Base-by-base conservation (phyloP, 768 basidiomycete genomes). In the Russula brevipes region DNA sequence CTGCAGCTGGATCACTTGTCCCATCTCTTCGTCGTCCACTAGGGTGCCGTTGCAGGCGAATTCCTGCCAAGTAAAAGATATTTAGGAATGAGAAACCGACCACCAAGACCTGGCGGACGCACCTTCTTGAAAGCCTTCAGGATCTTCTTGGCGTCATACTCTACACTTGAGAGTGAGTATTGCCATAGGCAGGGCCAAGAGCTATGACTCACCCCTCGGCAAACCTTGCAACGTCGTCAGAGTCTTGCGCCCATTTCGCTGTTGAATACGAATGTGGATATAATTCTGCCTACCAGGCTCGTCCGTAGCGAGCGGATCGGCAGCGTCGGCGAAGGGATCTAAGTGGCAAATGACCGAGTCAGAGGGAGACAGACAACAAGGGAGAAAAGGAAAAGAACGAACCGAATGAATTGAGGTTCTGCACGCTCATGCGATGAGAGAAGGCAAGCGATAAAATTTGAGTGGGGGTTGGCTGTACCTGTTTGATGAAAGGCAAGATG, bases 61-160 rank as follows among this genome's bases (percentile, higher is more conserved):
- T 81, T 97, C 93, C 93, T 95, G 46, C 7, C 16, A 16, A 24
- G 36, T 63, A 64, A 44, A 17, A 30, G n/a, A 65, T 41, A 68
- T 58, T 70, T 51, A 66, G 52, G 36, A 42, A 35, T 39, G 2
- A 47, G 47, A 46, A 36, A 36, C 14, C 52, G 24, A 14, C 12
- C 17, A 16, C n/a, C 33, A 41, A 31, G 6, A 24, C 33, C 12
- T 36, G 6, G 5, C 39, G 4, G 9, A 69, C 68, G 47, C 53
- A 89, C 93, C 88, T 98, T 99, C 84, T 98, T 99, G 82, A 98
- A 97, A 14, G 91, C 94, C 76, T 98, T 98, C 76, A 98, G 81
- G 68, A 99, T 82, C 79, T 98, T 99, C 87, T 97, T 98, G 69
- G 86, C 83, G 76, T 98, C 94, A 77, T 96, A 98, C 78, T 94